Percentiles rank a stretch among this genome's conserved stretches.
Evolutionary conservation across 2,329 filamentous ascomycete genomes (phyloP).

Genomic region (Amylocarpus encephaloides): DNA sequence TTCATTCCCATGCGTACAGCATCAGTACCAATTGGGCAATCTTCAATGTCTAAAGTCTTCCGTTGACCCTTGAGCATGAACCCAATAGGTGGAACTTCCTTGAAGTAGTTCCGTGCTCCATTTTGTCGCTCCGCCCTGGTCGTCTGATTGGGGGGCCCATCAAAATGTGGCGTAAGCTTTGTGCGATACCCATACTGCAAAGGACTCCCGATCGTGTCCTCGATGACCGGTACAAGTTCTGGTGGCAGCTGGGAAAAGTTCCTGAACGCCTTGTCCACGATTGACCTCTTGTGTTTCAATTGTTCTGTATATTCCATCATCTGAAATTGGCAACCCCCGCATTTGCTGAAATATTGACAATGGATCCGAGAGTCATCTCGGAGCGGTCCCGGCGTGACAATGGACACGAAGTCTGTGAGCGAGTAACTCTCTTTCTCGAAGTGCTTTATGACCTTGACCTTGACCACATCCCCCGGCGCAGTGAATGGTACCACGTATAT

Average conservation of each 20-base stretch:
- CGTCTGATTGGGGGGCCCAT: constrained; percentile 57
- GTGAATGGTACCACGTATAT: constrained; percentile 87
- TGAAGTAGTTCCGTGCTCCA: constrained; percentile 50
- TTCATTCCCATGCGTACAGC: constrained; percentile 75
- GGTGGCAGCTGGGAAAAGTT: constrained; percentile 83
- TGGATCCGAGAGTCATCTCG: constrained; percentile 71
- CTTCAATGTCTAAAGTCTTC: constrained; percentile 85
- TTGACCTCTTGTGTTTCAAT: constrained; percentile 72
- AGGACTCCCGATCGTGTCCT: constrained; percentile 83
- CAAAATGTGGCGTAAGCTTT: constrained; percentile 95
- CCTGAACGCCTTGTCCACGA: constrained; percentile 84
- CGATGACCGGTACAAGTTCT: constrained; percentile 66
- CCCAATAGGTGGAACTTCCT: constrained; percentile 70
- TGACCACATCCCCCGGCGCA: constrained; percentile 75
- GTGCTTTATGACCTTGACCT: constrained; percentile 73
- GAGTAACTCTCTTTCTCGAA: constrained; percentile 60
- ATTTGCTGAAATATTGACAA: constrained; percentile 82
- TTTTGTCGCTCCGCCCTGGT: constrained; percentile 42
- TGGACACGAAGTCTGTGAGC: constrained; percentile 73
- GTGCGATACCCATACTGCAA: constrained; percentile 91
- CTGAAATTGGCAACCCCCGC: constrained; percentile 94
- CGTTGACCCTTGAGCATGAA: constrained; percentile 83
- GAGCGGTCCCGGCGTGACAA: constrained; percentile 64
- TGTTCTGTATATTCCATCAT: constrained; percentile 90
- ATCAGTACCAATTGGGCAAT: constrained; percentile 90